Percentiles rank a stretch among this genome's conserved stretches.
These are phyloP conservation scores for Opeltia flavorubescens DNA, from an alignment of 495 filamentous ascomycete species.

Conservation along the genomic window DNA sequence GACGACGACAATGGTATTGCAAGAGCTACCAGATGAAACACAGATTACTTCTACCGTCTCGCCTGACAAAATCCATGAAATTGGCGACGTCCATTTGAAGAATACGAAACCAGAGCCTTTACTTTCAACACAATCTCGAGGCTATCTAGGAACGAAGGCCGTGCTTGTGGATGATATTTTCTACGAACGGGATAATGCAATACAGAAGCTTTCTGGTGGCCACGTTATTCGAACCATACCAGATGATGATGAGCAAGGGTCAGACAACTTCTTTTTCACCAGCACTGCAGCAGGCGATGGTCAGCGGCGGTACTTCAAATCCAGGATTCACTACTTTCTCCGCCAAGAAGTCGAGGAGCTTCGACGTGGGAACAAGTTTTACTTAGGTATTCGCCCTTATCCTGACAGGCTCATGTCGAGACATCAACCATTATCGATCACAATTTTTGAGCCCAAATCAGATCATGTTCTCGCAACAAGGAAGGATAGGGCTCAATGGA, in stretches of 20 bases:
- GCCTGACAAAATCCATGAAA: no score
- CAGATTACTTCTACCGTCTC: background rate
- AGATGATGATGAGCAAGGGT: background rate
- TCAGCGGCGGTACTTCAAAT: slow-evolving; percentile 15
- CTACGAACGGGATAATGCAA: slow-evolving; percentile 13
- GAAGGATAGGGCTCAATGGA: slow-evolving; percentile 11
- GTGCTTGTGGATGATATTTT: slow-evolving; percentile 28
- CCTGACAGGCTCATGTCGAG: slow-evolving; percentile 8
- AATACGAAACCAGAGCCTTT: no score
- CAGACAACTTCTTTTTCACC: slow-evolving; percentile 5
- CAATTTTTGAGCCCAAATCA: slow-evolving; percentile 4
- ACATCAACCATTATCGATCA: slow-evolving; percentile 12
- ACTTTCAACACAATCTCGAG: no score
- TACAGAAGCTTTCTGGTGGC: background rate
- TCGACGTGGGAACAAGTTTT: background rate
- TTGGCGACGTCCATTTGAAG: no score
- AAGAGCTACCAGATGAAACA: no score
- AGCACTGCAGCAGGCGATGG: slow-evolving; percentile 4
- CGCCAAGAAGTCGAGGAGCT: background rate
- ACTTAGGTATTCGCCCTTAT: slow-evolving; percentile 9
- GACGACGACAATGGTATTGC: no score
- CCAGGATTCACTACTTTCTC: slow-evolving; percentile 19
- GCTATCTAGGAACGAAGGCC: slow-evolving; percentile 19
- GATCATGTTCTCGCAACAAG: slow-evolving; percentile 3
- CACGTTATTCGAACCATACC: background rate